Conservation (phyloP, 1,284 basidiomycete species). For the Vanrija pseudolonga region DNA sequence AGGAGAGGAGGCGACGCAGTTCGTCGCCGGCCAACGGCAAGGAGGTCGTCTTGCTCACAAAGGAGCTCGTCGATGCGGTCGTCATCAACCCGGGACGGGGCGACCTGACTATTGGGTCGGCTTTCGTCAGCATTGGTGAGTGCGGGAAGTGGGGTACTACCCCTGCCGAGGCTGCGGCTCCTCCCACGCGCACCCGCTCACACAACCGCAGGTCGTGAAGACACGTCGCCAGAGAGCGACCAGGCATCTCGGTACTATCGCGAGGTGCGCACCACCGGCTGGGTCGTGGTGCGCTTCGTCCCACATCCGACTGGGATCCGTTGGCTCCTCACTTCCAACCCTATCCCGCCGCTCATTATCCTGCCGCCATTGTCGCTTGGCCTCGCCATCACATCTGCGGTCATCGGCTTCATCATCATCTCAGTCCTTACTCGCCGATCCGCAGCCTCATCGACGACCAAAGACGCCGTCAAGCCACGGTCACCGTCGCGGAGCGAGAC, state of each 20-base stretch:
- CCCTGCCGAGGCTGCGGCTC: no score
- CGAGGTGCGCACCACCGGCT: slow-evolving; percentile 48
- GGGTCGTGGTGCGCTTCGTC: slow-evolving; percentile 46
- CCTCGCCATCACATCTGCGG: slow-evolving; percentile 39
- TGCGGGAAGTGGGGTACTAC: not conserved
- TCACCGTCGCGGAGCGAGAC: not conserved
- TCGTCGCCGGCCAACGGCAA: slow-evolving; percentile 29
- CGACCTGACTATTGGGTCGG: slow-evolving; percentile 31
- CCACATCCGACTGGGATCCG: slow-evolving; percentile 46
- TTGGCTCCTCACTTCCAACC: slow-evolving; percentile 42
- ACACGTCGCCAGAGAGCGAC: slow-evolving; percentile 24
- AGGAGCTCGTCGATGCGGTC: slow-evolving; percentile 42
- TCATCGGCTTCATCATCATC: slow-evolving; percentile 41
- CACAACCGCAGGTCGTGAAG: slow-evolving; percentile 36
- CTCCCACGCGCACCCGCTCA: not conserved
- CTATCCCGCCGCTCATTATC: slow-evolving; percentile 41
- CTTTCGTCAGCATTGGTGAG: slow-evolving; percentile 44
- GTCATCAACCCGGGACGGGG: slow-evolving; percentile 32
- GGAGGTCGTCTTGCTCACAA: slow-evolving; percentile 40
- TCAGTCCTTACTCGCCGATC: slow-evolving; percentile 10
- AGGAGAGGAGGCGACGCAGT: slow-evolving; percentile 26
- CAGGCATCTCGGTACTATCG: slow-evolving; percentile 11
- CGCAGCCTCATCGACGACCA: not conserved
- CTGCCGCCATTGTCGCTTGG: slow-evolving; percentile 41
- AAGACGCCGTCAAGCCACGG: not conserved